Evolutionary conservation across 2,329 filamentous ascomycete species (phyloP), one percentile per base, ranked within the genome.

Genomic region (Ascochyta pisi): DNA sequence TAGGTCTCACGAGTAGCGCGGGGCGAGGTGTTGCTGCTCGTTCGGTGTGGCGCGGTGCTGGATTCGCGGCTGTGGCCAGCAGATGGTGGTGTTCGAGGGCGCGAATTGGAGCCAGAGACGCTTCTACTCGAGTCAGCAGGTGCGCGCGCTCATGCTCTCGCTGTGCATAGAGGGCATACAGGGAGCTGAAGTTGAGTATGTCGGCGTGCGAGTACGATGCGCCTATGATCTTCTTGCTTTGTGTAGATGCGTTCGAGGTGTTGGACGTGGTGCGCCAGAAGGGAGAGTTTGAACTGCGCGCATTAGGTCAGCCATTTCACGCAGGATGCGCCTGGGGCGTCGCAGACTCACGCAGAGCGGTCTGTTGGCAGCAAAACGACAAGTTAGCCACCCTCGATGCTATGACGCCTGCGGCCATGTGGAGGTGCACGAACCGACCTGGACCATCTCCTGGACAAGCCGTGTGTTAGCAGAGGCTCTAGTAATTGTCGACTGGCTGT

Each of bases 161-260:
- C 10, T n/a, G 42, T 33, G 37, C 33, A 22, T 5, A 13, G 10
- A 10, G 13, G 27, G 15, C 61, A 64, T 84, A 95, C 91, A 94
- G 68, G 26, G 87, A 86, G 70, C 92, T 91, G 70, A 94, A 89
- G 77, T 94, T 96, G 67, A 97, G 83, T 72, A 96, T 91, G 78
- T 98, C 93, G 26, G 94, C 91, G 77, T 99, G 95, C 13, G 95
- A 98, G 75, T 99, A 99, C 41, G 93, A 89, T 53, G 95, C 95
- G 65, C 95, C 95, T 57, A 98, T 90, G 33, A 99, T 90, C 59
- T 94, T 85, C 69, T 77, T 85, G 79, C 75, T 84, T 45, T 83
- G 82, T 77, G 71, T 73, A 9, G 69, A 62, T 19, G 65, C 41
- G 44, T 26, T 53, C 9, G 70, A 55, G 47, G 76, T 73, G 61